These are phyloP conservation scores for Sideroxylon spinosum DNA, from an alignment of 179 eudicot species.

Conservation along the genomic window DNA sequence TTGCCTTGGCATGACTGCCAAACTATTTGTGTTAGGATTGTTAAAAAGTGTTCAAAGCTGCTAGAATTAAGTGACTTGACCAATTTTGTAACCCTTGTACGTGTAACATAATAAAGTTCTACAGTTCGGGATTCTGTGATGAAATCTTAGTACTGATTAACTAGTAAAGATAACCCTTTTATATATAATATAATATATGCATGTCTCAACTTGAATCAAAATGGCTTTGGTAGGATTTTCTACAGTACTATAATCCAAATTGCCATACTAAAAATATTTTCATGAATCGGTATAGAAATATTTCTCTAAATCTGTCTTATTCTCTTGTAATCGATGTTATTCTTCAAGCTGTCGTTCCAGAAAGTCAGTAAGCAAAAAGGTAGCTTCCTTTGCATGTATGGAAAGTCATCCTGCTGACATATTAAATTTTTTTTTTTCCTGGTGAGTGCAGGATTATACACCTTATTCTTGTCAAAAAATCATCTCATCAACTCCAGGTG, in stretches of 20 bases:
- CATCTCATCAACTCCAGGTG: slow-evolving; percentile 81
- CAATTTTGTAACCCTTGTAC: neutral
- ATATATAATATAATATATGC: no score
- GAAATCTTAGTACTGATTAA: neutral
- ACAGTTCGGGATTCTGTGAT: neutral
- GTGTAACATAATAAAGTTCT: neutral
- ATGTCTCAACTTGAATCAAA: neutral
- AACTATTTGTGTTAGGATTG: neutral
- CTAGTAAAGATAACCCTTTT: neutral
- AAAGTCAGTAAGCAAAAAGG: neutral
- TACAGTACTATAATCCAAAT: no score
- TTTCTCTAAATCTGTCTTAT: neutral
- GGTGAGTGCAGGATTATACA: slow-evolving; percentile 70
- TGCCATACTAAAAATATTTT: no score
- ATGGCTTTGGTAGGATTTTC: no score
- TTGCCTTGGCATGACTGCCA: neutral
- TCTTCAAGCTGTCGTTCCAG: neutral
- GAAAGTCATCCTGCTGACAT: neutral
- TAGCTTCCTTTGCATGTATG: neutral
- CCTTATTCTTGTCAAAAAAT: slow-evolving; percentile 93
- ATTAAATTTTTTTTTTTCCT: neutral
- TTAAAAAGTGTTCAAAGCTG: neutral
- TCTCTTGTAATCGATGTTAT: neutral
- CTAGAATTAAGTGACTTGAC: neutral
- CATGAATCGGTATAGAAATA: neutral